A percentile compares a stretch with the other conserved stretches of the same genome.
Conservation (phyloP, 2,329 filamentous ascomycete species). For the Penicillium frequentans region DNA sequence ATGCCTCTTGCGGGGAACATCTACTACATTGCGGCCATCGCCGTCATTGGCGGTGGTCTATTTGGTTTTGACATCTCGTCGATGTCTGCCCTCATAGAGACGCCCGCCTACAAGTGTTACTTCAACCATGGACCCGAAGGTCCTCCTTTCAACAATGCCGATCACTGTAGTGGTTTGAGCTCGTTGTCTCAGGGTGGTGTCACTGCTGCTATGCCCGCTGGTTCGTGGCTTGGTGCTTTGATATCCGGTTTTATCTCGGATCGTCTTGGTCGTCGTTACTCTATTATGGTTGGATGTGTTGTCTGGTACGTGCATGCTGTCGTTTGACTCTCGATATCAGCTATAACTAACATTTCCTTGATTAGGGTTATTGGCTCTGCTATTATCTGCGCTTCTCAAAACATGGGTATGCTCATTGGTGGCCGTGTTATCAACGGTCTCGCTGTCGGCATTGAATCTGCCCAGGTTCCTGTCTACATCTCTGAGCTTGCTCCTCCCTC, state of each 20-base stretch:
- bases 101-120: slow-evolving; percentile 13
- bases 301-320: slow-evolving; percentile 42
- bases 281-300: slow-evolving; percentile 53
- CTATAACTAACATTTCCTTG: background rate
- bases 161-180: background rate
- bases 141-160: slow-evolving; percentile 4
- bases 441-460: slow-evolving; percentile 72
- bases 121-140: slow-evolving; percentile 15
- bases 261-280: slow-evolving; percentile 41
- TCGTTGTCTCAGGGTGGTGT: slow-evolving; percentile 35
- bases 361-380: slow-evolving; percentile 50
- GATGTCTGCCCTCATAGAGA: slow-evolving; percentile 44
- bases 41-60: slow-evolving; percentile 49
- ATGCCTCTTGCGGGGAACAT: slow-evolving; percentile 14
- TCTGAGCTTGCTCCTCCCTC: slow-evolving; percentile 61
- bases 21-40: slow-evolving; percentile 15
- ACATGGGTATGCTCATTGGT: slow-evolving; percentile 67
- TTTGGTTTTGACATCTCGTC: slow-evolving; percentile 60
- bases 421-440: slow-evolving; percentile 70
- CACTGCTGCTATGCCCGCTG: slow-evolving; percentile 39
- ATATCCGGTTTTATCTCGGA: slow-evolving; percentile 55
- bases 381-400: slow-evolving; percentile 62
- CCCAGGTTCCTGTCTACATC: slow-evolving; percentile 69
- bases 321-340: background rate
- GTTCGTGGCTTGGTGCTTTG: slow-evolving; percentile 46